These are phyloP conservation scores for Hyaloperonospora arabidopsidis DNA, from an alignment of 352 stramenopile genomes.

Conservation along the genomic window DNA sequence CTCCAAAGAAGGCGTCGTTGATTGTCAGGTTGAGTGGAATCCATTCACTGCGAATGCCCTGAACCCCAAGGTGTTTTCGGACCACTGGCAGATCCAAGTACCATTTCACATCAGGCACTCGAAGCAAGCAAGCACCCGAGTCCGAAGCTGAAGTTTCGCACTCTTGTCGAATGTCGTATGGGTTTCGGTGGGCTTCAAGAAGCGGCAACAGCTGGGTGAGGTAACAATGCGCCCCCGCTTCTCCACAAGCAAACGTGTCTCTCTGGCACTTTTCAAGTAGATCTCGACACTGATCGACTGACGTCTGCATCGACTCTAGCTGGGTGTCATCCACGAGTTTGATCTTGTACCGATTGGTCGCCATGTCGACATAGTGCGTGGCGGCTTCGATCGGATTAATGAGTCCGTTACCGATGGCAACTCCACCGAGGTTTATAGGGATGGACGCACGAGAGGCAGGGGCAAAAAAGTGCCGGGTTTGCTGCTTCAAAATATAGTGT, in stretches of 20 bases:
- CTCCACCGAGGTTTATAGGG: constrained; percentile 4
- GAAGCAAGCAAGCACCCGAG: constrained; percentile 20
- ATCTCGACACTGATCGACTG: constrained; percentile 16
- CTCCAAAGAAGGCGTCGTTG: not conserved
- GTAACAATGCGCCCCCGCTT: constrained; percentile 31
- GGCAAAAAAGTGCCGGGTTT: too few relatives aligned
- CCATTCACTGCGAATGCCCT: constrained; percentile 53
- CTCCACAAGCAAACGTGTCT: constrained; percentile 12
- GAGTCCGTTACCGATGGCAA: constrained; percentile 6
- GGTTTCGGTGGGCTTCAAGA: constrained; percentile 24
- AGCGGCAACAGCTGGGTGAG: constrained; percentile 33
- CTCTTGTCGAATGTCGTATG: constrained; percentile 52
- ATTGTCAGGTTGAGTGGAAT: constrained; percentile 85
- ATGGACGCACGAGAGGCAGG: too few relatives aligned
- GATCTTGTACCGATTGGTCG: constrained; percentile 43
- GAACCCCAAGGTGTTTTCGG: constrained; percentile 26
- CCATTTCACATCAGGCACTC: constrained; percentile 28
- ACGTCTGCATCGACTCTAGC: constrained; percentile 18
- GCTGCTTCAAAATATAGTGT: too few relatives aligned
- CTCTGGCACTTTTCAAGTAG: constrained; percentile 18
- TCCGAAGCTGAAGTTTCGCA: constrained; percentile 17
- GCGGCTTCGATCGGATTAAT: not conserved
- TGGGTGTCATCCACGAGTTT: constrained; percentile 23
- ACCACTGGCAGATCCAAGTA: constrained; percentile 52
- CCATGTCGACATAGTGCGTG: constrained; percentile 28